Percentiles rank a stretch among this genome's conserved stretches.
These are phyloP conservation scores for Macaranga tanarius DNA, from an alignment of 441 rosid species.

Conservation along the genomic window DNA sequence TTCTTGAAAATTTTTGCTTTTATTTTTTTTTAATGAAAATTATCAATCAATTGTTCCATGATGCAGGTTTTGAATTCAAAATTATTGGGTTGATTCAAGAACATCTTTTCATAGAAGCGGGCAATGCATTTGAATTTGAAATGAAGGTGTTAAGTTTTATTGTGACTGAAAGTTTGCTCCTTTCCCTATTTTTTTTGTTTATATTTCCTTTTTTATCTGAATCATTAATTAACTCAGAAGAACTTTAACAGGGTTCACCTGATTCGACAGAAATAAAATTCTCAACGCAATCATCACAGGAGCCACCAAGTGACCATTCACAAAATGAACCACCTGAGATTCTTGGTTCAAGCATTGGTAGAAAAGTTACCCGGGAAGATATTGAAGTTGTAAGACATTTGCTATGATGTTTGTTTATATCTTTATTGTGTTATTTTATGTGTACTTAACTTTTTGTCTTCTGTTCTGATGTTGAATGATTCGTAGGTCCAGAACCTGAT, in stretches of 20 bases:
- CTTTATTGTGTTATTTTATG: neutral
- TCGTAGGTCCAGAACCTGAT: slow-evolving; percentile 82
- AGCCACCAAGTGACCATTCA: neutral
- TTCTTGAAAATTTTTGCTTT: neutral
- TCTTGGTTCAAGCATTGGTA: slow-evolving; percentile 6
- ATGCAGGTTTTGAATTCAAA: neutral
- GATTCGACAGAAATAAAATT: neutral
- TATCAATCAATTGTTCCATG: neutral
- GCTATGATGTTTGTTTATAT: neutral
- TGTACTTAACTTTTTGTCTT: neutral
- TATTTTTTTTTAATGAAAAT: neutral
- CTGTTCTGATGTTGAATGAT: neutral
- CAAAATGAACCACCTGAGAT: neutral
- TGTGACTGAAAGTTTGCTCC: too few relatives aligned
- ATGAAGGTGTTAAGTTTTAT: slow-evolving; percentile 6
- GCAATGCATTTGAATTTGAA: neutral
- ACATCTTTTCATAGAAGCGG: neutral
- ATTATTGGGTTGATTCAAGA: neutral
- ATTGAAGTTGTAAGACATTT: slow-evolving; percentile 18
- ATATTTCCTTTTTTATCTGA: neutral
- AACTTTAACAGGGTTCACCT: slow-evolving; percentile 1
- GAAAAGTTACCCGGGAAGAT: slow-evolving; percentile 12
- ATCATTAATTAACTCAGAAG: neutral
- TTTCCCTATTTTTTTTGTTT: neutral
- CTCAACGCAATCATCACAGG: neutral